Percentiles rank a stretch among this genome's conserved stretches.
phyloP scores from a whole-genome alignment of 331 rosid genomes.

The Arachis monticola region DNA sequence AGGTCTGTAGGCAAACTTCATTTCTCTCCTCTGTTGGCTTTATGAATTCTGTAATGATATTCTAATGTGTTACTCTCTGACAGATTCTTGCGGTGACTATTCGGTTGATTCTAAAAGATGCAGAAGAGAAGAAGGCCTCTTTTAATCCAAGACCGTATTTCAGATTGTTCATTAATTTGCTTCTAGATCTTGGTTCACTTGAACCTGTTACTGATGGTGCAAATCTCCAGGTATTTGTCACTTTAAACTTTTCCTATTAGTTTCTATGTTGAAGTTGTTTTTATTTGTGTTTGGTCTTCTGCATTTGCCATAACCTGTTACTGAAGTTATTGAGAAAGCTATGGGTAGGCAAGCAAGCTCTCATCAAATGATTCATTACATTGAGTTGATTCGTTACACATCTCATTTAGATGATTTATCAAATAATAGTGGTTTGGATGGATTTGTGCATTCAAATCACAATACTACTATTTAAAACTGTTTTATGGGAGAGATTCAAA shows the following conservation, averaged over 20 bases:
- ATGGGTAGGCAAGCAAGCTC: neutral
- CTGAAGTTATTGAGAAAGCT: neutral
- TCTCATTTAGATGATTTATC: neutral
- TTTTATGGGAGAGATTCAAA: neutral
- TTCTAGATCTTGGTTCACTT: constrained; percentile 85
- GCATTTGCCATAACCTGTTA: neutral
- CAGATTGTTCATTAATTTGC: constrained; percentile 92
- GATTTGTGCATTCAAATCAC: neutral
- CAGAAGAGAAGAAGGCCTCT: constrained; percentile 89
- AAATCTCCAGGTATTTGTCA: constrained; percentile 78
- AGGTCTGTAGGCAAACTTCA: constrained; percentile 56
- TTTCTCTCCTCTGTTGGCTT: neutral
- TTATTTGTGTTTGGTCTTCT: neutral
- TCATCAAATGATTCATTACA: neutral
- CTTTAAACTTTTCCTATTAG: constrained; percentile 22
- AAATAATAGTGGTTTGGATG: neutral
- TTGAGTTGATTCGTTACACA: neutral
- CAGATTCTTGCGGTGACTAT: constrained; percentile 85
- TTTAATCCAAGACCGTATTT: constrained; percentile 91
- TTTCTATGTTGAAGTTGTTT: constrained; percentile 8
- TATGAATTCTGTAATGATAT: constrained; percentile 13
- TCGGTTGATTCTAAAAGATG: constrained; percentile 72
- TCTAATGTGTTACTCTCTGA: constrained; percentile 30
- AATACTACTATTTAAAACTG: neutral
- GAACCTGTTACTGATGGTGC: constrained; percentile 91